Percentiles rank a stretch among this genome's conserved stretches.
Conservation (phyloP, 2,329 filamentous ascomycete species). For the Monilinia fructicola region DNA sequence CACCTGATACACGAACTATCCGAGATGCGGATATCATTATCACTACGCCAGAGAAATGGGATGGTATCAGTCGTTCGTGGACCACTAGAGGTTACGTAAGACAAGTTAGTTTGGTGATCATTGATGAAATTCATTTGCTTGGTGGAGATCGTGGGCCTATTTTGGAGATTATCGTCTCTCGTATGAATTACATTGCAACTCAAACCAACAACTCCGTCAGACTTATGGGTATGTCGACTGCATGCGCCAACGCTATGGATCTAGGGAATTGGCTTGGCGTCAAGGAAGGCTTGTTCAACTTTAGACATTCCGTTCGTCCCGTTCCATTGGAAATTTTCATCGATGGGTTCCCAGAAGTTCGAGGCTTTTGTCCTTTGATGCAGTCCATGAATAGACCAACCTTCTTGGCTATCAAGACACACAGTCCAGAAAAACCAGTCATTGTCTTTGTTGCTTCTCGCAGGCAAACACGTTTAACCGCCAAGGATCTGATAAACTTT, state of each 20-base stretch:
- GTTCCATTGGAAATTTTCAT: slow-evolving; percentile 96
- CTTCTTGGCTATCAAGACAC: slow-evolving; percentile 92
- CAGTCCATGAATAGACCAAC: slow-evolving; percentile 98
- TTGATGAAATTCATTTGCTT: slow-evolving; percentile 97
- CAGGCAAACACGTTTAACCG: slow-evolving; percentile 89
- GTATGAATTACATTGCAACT: slow-evolving; percentile 98
- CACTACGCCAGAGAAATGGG: slow-evolving; percentile 99
- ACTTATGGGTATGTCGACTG: slow-evolving; percentile 97
- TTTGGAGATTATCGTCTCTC: slow-evolving; percentile 89
- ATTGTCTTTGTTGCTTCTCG: slow-evolving; percentile 98
- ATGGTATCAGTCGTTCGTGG: slow-evolving; percentile 98
- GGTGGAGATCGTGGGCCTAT: slow-evolving; percentile 96
- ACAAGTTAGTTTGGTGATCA: slow-evolving; percentile 93
- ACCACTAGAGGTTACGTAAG: slow-evolving; percentile 95
- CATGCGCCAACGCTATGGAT: slow-evolving; percentile 92
- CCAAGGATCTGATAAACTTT: slow-evolving; percentile 93
- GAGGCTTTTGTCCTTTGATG: slow-evolving; percentile 96
- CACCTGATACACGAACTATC: slow-evolving; percentile 93
- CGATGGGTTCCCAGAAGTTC: slow-evolving; percentile 91
- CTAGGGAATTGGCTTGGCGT: slow-evolving; percentile 96
- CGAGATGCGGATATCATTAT: slow-evolving; percentile 96
- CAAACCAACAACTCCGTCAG: slow-evolving; percentile 88
- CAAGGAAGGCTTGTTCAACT: slow-evolving; percentile 94
- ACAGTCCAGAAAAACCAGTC: slow-evolving; percentile 93
- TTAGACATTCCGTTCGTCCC: slow-evolving; percentile 92